Base-by-base conservation (phyloP, 169 alveolate genomes). In the Amoebophrya sp. region DNA sequence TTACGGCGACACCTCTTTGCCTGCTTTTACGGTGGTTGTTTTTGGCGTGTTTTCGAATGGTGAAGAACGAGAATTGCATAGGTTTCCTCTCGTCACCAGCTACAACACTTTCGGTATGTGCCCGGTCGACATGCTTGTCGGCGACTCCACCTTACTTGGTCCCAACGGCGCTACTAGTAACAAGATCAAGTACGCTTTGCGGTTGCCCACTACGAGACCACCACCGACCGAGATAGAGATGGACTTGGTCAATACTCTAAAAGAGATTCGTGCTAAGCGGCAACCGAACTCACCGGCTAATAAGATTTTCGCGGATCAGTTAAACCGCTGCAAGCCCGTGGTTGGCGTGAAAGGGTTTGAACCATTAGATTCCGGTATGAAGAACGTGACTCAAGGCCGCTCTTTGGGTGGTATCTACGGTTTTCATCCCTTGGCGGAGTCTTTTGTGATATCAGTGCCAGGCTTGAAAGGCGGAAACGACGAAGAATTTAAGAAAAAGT, bases 71-170 rank as follows among this genome's bases (percentile, higher is more conserved):
- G 83, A 65, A 26, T 18, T 65, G 83, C 83, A 65, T 36, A 29
- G 83, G 3, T 65, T 26, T 36, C 83, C 83, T 6, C 33, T 65
- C 36, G 83, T 65, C 33, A 65, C 83, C 2, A 12, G 36, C 2
- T 65, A 65, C 83, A 65, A 65, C 33, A 18, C 36, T 26, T 65
- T 65, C 83, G 83, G 83, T 36, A 1, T 65, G 33, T 65, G 83
- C 33, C 83, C 83, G 36, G 83, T 65, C 83, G 83, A 65, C 83
- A 65, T 65, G 83, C 83, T 65, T 6, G 83, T 65, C 39, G 83
- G 83, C 2, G 26, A 65, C 83, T 6, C 33, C 26, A 65, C 83
- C 39, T 18, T 65, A 36, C 83, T 65, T 6, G 83, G 83, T 6
- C 83, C 83, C 33, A 65, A 65, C 83, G 83, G 83, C 83, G 83